Evolutionary conservation across 139 green algal genomes (phyloP).

Genomic region (Volvox africanus): DNA sequence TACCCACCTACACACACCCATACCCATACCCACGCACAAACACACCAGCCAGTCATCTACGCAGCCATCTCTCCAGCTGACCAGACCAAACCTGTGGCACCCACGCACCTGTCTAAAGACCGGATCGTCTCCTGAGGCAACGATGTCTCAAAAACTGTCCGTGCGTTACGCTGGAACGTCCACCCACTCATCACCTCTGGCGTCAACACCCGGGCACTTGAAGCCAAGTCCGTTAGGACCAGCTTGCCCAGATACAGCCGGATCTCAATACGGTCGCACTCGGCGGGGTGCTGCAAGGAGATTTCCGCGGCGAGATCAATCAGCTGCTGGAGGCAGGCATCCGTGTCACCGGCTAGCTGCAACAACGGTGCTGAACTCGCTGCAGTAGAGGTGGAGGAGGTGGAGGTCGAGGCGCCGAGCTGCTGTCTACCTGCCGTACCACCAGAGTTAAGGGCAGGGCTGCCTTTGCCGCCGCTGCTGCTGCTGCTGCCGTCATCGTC

Average conservation of each 20-base stretch:
- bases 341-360: not conserved
- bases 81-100: too few species aligned
- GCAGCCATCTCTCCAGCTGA: not conserved
- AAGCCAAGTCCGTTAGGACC: not conserved
- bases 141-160: conserved; percentile 31
- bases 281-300: not conserved
- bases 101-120: conserved; percentile 29
- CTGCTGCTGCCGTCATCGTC: not conserved
- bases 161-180: not conserved
- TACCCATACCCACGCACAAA: too few species aligned
- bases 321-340: not conserved
- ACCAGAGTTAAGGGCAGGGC: too few species aligned
- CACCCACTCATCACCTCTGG: not conserved
- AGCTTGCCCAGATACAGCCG: conserved; percentile 40
- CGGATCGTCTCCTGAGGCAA: conserved; percentile 30
- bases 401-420: conserved; percentile 25
- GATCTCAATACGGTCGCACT: not conserved
- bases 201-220: not conserved
- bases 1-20: too few species aligned
- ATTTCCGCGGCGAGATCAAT: not conserved
- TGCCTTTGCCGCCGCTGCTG: too few species aligned
- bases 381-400: not conserved
- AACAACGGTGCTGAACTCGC: not conserved
- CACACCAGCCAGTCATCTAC: too few species aligned
- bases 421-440: not conserved